phyloP scores from a whole-genome alignment of 1,284 basidiomycete species.

The Peniophora sp. region DNA sequence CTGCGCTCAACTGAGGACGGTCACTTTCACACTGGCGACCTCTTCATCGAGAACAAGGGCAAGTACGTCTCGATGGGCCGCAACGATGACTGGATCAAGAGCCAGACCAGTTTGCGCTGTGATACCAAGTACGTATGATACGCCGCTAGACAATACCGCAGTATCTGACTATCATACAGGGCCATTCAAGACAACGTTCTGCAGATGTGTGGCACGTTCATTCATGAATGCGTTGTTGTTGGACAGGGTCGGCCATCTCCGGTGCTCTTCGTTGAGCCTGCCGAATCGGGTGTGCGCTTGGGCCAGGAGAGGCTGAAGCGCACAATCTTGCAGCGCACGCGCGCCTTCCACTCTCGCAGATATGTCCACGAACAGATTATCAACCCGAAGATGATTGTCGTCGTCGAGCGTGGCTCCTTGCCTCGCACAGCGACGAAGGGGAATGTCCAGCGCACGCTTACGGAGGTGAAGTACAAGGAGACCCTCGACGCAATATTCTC shows the following conservation, averaged over 20 bases:
- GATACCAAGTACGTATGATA: constrained; percentile 50
- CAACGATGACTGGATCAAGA: constrained; percentile 76
- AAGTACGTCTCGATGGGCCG: constrained; percentile 57
- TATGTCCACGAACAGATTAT: constrained; percentile 65
- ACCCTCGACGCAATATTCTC: constrained; percentile 47
- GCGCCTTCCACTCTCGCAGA: constrained; percentile 52
- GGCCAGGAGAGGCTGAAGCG: constrained; percentile 47
- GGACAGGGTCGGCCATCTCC: constrained; percentile 60
- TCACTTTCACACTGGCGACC: constrained; percentile 67
- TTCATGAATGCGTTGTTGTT: constrained; percentile 58
- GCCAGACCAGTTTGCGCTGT: constrained; percentile 62
- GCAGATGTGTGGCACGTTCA: constrained; percentile 42
- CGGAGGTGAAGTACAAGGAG: constrained; percentile 46
- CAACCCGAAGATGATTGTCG: constrained; percentile 42
- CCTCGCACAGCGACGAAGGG: constrained; percentile 64
- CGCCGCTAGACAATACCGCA: not conserved
- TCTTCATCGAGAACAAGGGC: constrained; percentile 55
- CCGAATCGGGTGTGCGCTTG: constrained; percentile 21
- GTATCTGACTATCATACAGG: constrained; percentile 21
- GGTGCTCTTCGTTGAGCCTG: constrained; percentile 57
- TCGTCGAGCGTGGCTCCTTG: constrained; percentile 46
- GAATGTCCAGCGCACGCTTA: constrained; percentile 57
- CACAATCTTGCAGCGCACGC: constrained; percentile 58
- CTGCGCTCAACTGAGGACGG: constrained; percentile 51
- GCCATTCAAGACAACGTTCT: constrained; percentile 66